phyloP scores from a whole-genome alignment of 1,139 yeast genomes.

The Groenewaldozyma sp. region DNA sequence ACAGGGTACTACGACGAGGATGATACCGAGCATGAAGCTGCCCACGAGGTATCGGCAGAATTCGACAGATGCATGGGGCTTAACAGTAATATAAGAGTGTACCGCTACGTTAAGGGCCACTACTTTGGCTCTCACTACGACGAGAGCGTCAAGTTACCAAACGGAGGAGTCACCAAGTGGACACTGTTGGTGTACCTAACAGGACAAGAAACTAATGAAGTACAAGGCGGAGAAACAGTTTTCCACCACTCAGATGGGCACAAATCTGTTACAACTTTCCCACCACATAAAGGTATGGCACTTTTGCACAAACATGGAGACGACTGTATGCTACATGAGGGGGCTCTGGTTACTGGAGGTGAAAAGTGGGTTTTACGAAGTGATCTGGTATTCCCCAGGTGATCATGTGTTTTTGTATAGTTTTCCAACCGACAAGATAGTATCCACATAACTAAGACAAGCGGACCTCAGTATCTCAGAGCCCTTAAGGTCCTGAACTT shows the following conservation, averaged over 20 bases:
- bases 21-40: constrained; percentile 4
- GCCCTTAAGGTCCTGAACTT: no score
- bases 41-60: constrained; percentile 4
- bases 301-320: constrained; percentile 59
- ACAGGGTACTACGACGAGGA: constrained; percentile 12
- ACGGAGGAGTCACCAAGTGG: constrained; percentile 44
- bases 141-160: constrained; percentile 43
- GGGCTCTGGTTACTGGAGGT: constrained; percentile 43
- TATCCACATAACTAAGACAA: no score
- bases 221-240: constrained; percentile 55
- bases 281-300: constrained; percentile 50
- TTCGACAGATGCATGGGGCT: constrained; percentile 41
- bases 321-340: constrained; percentile 56
- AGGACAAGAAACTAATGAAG: constrained; percentile 28
- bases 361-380: constrained; percentile 59
- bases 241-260: constrained; percentile 37
- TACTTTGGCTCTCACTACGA: constrained; percentile 59
- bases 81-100: constrained; percentile 50
- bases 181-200: constrained; percentile 51
- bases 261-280: constrained; percentile 28
- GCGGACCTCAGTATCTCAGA: no score
- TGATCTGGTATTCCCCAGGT: constrained; percentile 44
- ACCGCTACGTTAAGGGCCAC: constrained; percentile 50
- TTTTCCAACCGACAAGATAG: no score
- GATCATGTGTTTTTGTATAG: no score